Percentiles rank a stretch among this genome's conserved stretches.
Evolutionary conservation across 331 rosid genomes (phyloP).

Genomic region (Rhamnella rubrinervis): DNA sequence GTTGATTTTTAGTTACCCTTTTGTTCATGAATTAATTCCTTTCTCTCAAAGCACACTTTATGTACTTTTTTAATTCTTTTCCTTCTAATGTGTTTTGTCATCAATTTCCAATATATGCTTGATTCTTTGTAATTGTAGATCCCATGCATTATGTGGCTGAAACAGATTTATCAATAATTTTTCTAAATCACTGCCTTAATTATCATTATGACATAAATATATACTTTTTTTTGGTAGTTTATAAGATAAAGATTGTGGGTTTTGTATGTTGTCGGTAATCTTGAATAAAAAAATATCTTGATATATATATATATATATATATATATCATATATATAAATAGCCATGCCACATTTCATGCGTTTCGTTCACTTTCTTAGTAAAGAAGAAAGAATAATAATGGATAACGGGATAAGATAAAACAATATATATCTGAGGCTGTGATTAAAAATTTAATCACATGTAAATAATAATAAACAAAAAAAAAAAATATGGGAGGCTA

Average conservation of each 20-base stretch:
- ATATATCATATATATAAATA: not conserved
- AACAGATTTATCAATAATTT: too few species aligned
- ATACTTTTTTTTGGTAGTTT: too few species aligned
- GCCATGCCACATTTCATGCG: slow-evolving; percentile 10
- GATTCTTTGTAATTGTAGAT: not conserved
- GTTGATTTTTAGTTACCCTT: not conserved
- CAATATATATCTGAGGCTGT: slow-evolving; percentile 6
- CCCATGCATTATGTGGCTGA: not conserved
- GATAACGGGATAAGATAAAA: slow-evolving; percentile 4
- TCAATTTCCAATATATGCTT: not conserved
- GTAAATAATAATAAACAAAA: not conserved
- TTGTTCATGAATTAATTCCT: not conserved
- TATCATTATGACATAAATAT: too few species aligned
- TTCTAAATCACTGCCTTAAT: too few species aligned
- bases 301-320: not conserved
- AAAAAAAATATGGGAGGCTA: slow-evolving; percentile 26
- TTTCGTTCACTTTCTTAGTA: slow-evolving; percentile 1
- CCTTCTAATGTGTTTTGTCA: not conserved
- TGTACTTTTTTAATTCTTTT: not conserved
- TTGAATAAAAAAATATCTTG: not conserved
- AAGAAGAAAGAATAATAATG: slow-evolving; percentile 3
- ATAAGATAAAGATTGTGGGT: too few species aligned
- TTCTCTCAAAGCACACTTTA: not conserved
- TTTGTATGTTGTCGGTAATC: slow-evolving; percentile 1
- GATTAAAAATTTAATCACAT: slow-evolving; percentile 7